Evolutionary conservation across 129 eudicot species (phyloP), one percentile per base, ranked within the genome.

Genomic region (Flaveria linearis): DNA sequence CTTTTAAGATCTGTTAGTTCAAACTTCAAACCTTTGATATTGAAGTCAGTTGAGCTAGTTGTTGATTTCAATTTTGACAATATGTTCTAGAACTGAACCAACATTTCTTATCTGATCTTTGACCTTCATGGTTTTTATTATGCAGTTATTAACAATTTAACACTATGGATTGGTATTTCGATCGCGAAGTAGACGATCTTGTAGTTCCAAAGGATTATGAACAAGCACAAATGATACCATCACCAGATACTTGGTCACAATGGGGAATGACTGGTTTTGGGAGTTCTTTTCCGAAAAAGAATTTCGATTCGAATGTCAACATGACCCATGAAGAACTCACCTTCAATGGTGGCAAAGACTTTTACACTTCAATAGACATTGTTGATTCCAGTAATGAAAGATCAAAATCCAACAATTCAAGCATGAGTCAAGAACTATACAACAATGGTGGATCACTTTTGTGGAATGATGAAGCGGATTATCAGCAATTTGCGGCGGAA

Each of bases 131-230:
- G 45, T 10, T 30, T 11, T 56, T 63, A 14, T 9, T 15, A 14
- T 52, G 43, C 25, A 45, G 68, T 55, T 8, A 42, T 68, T 1
- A n/a, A 22, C n/a, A 45, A 45, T 45, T 45, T 45, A 9, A 72
- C 72, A 77, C 60, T 11, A 87, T 87, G 92, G 92, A 90, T 71
- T 86, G 96, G 96, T 85, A 87, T 83, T 83, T 68, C 47, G 85
- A 78, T 30, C 77, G 57, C 64, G 84, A 68, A 15, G 78, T 10
- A 0, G 87, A 84, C 20, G 96, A 90, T 80, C 83, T 87, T 71
- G 86, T 86, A 30, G 96, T 90, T 23, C 92, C 92, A 5, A 84
- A 81, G 25, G 85, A 81, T 62, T 80, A 79, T 18, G 90, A 82
- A 71, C 82, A 65, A 64, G 53, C 78, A 13, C 87, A 87, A 43